These are phyloP conservation scores for Coemansia sp. DNA, from an alignment of 192 early-diverging fungal species.

Conservation along the genomic window DNA sequence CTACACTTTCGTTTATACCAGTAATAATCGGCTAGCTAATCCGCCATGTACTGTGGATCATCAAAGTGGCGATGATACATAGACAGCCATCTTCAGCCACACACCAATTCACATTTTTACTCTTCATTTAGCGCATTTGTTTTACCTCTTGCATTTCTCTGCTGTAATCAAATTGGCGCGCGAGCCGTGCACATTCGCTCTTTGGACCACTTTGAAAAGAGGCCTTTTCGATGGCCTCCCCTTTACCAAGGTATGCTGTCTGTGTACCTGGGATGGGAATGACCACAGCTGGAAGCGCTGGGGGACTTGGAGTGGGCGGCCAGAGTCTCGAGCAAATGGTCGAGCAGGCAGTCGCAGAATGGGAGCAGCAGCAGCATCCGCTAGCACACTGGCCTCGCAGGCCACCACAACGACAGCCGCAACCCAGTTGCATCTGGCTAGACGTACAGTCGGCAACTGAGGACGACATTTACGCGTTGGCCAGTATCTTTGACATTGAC, in stretches of 20 bases:
- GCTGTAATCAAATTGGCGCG: neutral
- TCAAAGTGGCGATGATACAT: neutral
- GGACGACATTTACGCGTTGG: conserved; percentile 31
- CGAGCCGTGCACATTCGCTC: neutral
- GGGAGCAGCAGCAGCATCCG: conserved; percentile 7
- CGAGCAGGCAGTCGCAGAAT: conserved; percentile 3
- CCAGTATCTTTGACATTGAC: conserved; percentile 36
- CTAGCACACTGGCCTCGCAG: neutral
- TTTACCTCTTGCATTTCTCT: neutral
- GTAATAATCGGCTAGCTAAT: neutral
- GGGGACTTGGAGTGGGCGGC: conserved; percentile 11
- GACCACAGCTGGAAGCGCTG: conserved; percentile 7
- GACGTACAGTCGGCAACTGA: conserved; percentile 25
- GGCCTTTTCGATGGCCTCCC: neutral
- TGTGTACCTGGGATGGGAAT: conserved; percentile 32
- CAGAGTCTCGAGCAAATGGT: conserved; percentile 16
- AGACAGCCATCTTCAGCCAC: neutral
- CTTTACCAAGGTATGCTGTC: conserved; percentile 25
- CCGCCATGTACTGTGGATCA: neutral
- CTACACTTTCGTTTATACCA: no score
- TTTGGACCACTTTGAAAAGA: neutral
- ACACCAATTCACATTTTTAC: neutral
- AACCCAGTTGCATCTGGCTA: conserved; percentile 26
- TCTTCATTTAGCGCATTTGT: neutral
- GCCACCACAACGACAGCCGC: neutral